Conservation (phyloP, 805 yeast species). For the Myxozyma monticola region DNA sequence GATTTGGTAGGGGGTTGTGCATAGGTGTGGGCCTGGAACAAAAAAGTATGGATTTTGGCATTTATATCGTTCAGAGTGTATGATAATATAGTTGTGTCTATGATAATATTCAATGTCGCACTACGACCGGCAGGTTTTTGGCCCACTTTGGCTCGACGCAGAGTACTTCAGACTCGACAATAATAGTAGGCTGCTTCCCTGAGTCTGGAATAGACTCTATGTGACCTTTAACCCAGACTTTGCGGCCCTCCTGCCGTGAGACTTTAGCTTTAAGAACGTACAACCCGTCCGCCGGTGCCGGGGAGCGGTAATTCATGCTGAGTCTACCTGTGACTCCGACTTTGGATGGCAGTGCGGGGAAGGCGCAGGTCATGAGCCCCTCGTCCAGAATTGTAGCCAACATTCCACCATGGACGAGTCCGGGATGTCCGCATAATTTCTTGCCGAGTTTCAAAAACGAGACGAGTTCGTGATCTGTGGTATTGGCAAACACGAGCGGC, state of each 20-base stretch:
- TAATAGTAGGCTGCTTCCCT: slow-evolving; percentile 24
- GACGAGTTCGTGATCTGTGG: slow-evolving; percentile 47
- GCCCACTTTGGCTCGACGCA: slow-evolving; percentile 45
- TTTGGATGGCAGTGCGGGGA: slow-evolving; percentile 71
- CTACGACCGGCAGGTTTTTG: slow-evolving; percentile 30
- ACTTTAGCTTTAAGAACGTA: slow-evolving; percentile 71
- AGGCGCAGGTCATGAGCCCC: slow-evolving; percentile 81
- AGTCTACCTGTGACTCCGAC: slow-evolving; percentile 88
- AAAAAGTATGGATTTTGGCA: not conserved
- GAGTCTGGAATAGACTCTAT: slow-evolving; percentile 49
- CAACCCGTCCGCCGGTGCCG: slow-evolving; percentile 61
- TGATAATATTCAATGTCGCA: not conserved
- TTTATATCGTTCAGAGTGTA: not conserved
- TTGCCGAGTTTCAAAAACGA: slow-evolving; percentile 73
- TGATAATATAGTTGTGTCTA: not conserved
- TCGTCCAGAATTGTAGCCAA: slow-evolving; percentile 84
- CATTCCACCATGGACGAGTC: slow-evolving; percentile 83
- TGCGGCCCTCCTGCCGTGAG: slow-evolving; percentile 67
- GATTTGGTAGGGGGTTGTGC: not conserved
- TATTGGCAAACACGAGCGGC: slow-evolving; percentile 66
- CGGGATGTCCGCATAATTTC: slow-evolving; percentile 63
- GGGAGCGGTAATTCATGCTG: slow-evolving; percentile 57
- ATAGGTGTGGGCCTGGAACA: not conserved
- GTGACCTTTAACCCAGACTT: slow-evolving; percentile 73
- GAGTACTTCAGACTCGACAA: slow-evolving; percentile 39